Conservation (phyloP, 1,284 basidiomycete genomes). For the Erythrobasidium hasegawianum region DNA sequence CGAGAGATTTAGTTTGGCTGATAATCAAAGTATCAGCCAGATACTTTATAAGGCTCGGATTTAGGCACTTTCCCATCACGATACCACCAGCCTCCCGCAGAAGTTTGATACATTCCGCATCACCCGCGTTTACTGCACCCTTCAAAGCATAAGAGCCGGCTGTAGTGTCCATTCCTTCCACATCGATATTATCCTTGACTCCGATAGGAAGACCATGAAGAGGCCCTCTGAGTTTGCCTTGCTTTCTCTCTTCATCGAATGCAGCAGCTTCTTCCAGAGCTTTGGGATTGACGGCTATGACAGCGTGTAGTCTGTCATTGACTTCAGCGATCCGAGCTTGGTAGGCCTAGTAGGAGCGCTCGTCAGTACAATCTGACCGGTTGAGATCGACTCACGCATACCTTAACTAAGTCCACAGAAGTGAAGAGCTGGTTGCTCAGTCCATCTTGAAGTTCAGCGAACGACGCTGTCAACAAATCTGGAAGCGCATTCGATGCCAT, state of each 20-base stretch:
- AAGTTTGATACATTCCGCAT: constrained; percentile 60
- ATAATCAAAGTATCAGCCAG: not conserved
- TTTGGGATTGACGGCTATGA: constrained; percentile 62
- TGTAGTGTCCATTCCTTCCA: constrained; percentile 62
- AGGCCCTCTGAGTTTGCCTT: constrained; percentile 55
- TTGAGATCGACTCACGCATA: constrained; percentile 34
- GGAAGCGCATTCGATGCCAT: constrained; percentile 46
- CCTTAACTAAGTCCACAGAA: constrained; percentile 64
- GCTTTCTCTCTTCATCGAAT: constrained; percentile 58
- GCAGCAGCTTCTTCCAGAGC: constrained; percentile 58
- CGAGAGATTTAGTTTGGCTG: constrained; percentile 49
- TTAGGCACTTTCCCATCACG: constrained; percentile 50
- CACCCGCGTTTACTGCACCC: constrained; percentile 57
- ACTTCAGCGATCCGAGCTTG: constrained; percentile 67
- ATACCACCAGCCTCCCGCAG: constrained; percentile 65
- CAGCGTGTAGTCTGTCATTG: constrained; percentile 61
- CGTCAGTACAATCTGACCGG: not conserved
- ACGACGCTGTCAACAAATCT: constrained; percentile 62
- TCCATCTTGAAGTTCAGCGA: constrained; percentile 59
- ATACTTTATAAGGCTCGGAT: not conserved
- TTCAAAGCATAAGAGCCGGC: constrained; percentile 54
- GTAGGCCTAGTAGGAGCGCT: constrained; percentile 55
- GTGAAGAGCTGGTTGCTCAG: constrained; percentile 57
- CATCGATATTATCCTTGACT: constrained; percentile 68
- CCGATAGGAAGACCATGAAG: constrained; percentile 68